These are phyloP conservation scores for Thalassiosira livingstoniorum DNA, from an alignment of 352 stramenopile genomes.

Conservation along the genomic window DNA sequence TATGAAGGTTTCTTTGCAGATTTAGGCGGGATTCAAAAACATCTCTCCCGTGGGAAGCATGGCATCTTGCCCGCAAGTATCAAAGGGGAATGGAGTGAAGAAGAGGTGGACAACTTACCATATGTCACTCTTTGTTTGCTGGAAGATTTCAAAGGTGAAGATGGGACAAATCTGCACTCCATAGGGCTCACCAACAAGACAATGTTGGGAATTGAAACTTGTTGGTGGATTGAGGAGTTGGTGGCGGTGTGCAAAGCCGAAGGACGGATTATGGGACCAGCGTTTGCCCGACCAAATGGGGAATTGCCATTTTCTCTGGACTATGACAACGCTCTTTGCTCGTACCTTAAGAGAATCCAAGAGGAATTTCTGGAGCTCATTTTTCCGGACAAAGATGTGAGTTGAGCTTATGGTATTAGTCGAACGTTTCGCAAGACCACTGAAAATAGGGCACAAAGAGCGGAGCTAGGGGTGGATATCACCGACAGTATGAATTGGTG, in stretches of 20 bases:
- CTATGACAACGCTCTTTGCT: slow-evolving; percentile 24
- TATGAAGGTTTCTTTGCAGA: slow-evolving; percentile 37
- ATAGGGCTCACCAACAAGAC: slow-evolving; percentile 34
- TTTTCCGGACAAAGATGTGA: slow-evolving; percentile 1
- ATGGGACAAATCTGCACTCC: slow-evolving; percentile 18
- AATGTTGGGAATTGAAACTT: slow-evolving; percentile 24
- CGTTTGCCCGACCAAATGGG: slow-evolving; percentile 29
- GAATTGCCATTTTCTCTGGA: not conserved
- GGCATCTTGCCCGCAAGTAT: not conserved
- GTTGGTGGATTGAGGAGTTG: slow-evolving; percentile 52
- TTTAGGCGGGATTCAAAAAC: slow-evolving; percentile 1
- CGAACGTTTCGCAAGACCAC: slow-evolving; percentile 33
- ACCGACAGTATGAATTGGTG: slow-evolving; percentile 16
- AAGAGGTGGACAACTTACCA: not conserved
- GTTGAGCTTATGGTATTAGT: not conserved
- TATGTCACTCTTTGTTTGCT: slow-evolving; percentile 20
- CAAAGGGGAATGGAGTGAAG: not conserved
- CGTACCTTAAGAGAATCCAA: slow-evolving; percentile 33
- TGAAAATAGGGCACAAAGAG: slow-evolving; percentile 1
- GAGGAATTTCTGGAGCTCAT: not conserved
- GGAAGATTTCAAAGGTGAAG: slow-evolving; percentile 51
- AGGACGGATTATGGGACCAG: slow-evolving; percentile 8
- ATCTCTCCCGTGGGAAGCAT: not conserved
- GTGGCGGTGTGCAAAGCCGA: slow-evolving; percentile 18
- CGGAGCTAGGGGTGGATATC: slow-evolving; percentile 1